These are phyloP conservation scores for Tetragonia tetragonoides DNA, from an alignment of 148 eudicot genomes.

Conservation along the genomic window DNA sequence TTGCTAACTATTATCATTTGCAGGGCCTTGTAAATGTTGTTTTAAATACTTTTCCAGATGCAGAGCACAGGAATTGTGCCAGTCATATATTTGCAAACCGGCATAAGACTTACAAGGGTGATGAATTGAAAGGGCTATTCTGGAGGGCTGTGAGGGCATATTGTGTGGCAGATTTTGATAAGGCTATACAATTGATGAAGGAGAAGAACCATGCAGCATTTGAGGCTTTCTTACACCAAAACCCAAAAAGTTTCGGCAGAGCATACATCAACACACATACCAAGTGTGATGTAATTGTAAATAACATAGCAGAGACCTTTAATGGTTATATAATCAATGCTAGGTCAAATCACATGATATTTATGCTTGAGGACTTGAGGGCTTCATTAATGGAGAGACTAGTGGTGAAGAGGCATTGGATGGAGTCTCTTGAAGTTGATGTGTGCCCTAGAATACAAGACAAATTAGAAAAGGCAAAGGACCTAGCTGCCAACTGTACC, in stretches of 20 bases:
- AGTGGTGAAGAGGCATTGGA: background rate
- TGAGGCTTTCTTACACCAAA: background rate
- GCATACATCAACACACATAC: background rate
- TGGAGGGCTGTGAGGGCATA: background rate
- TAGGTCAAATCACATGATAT: background rate
- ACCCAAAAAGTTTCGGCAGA: background rate
- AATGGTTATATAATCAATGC: slow-evolving; percentile 11
- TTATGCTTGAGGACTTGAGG: slow-evolving; percentile 14
- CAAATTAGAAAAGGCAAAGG: background rate
- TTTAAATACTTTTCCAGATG: background rate
- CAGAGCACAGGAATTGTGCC: slow-evolving; percentile 12
- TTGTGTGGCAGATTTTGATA: background rate
- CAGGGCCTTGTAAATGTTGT: background rate
- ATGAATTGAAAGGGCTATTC: background rate
- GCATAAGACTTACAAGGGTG: background rate
- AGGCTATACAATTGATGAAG: background rate
- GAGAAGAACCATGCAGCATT: background rate
- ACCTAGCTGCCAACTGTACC: background rate
- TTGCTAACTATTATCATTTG: no score
- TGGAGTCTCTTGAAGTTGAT: background rate
- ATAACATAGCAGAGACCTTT: slow-evolving; percentile 9
- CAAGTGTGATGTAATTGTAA: background rate
- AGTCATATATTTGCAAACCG: background rate
- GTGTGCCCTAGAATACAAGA: slow-evolving; percentile 1
- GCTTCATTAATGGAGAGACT: background rate